A percentile compares a stretch with the other conserved stretches of the same genome.
These are phyloP conservation scores for Corchorus capsularis DNA, from an alignment of 345 rosid species.

Conservation along the genomic window DNA sequence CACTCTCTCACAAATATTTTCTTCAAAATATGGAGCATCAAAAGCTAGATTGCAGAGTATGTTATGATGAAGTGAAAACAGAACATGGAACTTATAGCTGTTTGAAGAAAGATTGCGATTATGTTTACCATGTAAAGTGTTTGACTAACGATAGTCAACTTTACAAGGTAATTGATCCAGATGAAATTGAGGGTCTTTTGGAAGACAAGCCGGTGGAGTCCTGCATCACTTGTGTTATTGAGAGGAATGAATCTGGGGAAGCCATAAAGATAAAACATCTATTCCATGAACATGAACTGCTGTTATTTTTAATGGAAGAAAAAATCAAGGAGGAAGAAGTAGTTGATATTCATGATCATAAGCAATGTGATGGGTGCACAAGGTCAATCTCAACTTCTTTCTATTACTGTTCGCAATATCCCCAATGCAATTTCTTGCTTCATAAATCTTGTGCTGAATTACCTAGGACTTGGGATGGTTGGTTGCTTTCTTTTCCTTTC, in stretches of 20 bases:
- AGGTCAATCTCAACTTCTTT: background rate
- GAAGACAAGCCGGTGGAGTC: background rate
- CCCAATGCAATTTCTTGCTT: slow-evolving; percentile 18
- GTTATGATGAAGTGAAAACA: background rate
- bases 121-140: background rate
- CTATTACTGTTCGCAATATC: slow-evolving; percentile 22
- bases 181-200: background rate
- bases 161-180: background rate
- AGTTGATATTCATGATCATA: no score
- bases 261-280: background rate
- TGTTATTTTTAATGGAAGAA: no score
- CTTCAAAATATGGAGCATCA: background rate
- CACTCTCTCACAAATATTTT: background rate
- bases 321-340: background rate
- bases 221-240: background rate
- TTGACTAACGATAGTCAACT: no score
- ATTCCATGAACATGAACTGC: background rate
- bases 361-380: background rate
- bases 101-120: background rate
- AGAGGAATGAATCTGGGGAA: background rate
- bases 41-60: background rate
- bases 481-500: no score
- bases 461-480: background rate
- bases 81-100: background rate
- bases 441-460: background rate